Conservation (phyloP, 306 rosid genomes). For the Castanopsis chinensis region DNA sequence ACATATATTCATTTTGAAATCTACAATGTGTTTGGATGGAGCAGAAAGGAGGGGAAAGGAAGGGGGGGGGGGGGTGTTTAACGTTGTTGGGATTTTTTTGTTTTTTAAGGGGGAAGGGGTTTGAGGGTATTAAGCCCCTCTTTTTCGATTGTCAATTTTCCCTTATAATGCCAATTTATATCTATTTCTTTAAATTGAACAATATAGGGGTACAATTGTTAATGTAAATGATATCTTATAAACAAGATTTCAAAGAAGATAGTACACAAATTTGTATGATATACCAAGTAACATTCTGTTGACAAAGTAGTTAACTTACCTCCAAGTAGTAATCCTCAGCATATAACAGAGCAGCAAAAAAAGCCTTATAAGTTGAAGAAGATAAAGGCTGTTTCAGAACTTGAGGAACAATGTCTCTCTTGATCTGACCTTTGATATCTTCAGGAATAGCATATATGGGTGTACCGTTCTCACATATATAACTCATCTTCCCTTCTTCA, state of each 20-base stretch:
- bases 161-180: neutral
- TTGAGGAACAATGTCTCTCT: constrained; percentile 25
- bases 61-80: too few species aligned
- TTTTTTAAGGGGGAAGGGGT: too few species aligned
- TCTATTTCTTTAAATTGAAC: neutral
- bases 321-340: constrained; percentile 37
- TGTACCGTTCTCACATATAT: constrained; percentile 6
- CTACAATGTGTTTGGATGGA: neutral
- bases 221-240: neutral
- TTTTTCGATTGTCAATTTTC: neutral
- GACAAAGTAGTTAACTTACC: constrained; percentile 17
- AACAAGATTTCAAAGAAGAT: neutral
- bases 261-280: neutral
- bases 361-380: constrained; percentile 29
- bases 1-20: neutral
- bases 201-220: neutral
- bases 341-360: constrained; percentile 37
- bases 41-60: too few species aligned
- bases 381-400: constrained; percentile 27
- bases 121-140: neutral
- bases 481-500: neutral
- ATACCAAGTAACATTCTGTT: too few species aligned
- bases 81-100: too few species aligned
- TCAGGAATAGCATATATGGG: constrained; percentile 23
- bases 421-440: constrained; percentile 25